Percentiles rank a stretch among this genome's conserved stretches.
phyloP scores from a whole-genome alignment of 805 yeast species.

The Candida endomychidarum region DNA sequence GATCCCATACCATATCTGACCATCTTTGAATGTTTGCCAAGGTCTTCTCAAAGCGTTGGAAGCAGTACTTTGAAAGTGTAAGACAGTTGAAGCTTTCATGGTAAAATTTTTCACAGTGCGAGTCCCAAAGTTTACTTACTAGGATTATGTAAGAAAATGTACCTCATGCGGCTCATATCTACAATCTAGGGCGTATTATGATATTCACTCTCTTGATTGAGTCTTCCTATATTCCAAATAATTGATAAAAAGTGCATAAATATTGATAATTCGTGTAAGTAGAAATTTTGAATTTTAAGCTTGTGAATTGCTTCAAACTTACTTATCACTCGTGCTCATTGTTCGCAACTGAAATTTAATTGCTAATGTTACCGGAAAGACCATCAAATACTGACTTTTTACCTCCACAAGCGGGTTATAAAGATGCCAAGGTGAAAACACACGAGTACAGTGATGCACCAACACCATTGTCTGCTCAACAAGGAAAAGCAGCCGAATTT shows the following conservation, averaged over 20 bases:
- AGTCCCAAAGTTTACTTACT: not conserved
- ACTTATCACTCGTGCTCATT: conserved; percentile 5
- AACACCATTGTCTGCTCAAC: conserved; percentile 29
- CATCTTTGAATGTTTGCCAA: conserved; percentile 84
- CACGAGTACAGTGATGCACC: conserved; percentile 34
- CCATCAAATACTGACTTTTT: conserved; percentile 31
- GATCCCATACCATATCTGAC: conserved; percentile 78
- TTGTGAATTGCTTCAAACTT: not conserved
- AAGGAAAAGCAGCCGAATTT: conserved; percentile 28
- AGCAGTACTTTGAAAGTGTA: conserved; percentile 47
- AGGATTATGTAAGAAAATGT: not conserved
- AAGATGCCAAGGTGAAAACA: conserved; percentile 27
- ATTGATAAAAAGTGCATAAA: no score
- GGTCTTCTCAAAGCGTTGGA: conserved; percentile 66
- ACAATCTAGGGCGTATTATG: not conserved
- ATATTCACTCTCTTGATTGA: not conserved
- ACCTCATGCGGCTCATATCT: conserved; percentile 3
- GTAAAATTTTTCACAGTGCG: conserved; percentile 7
- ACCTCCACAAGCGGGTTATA: conserved; percentile 32
- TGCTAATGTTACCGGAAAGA: conserved; percentile 16
- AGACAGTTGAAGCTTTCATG: conserved; percentile 53
- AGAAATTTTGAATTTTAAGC: no score
- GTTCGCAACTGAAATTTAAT: conserved; percentile 8
- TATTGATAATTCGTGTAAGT: no score
- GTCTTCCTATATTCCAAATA: not conserved